Evolutionary conservation across 441 rosid genomes (phyloP), one percentile per base, ranked within the genome.

Genomic region (Viola pubescens): DNA sequence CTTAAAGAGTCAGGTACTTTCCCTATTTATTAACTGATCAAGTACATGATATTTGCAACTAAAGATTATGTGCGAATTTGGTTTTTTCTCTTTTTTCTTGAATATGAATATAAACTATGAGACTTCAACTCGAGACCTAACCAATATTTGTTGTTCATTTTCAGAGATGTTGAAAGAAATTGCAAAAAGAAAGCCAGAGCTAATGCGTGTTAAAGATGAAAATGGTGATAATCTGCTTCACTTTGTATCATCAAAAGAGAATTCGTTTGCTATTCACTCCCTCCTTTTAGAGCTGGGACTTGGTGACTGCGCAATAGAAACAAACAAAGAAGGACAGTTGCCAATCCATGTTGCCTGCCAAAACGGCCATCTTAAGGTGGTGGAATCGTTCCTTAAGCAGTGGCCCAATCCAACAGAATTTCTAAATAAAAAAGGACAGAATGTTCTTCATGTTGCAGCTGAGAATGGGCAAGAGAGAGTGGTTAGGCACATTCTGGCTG

Each of bases 401-500:
- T 60, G 69, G 60, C 70, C 70, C 0, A 52, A 70, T 26, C 60
- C 61, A 40, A 26, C 9, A 7, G 75, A 75, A 50, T 60, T 70
- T 51, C 60, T 76, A 42, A 54, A 9, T 7, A 52, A 8, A 6
- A 6, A 57, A 11, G 70, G 69, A 0, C 56, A 59, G 40, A 75
- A 56, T 37, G 61, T 73, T 12, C 72, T 80, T 56, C 73, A 71
- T 49, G 44, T 61, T 0, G 79, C 75, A 0, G 67, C 66, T 1
- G n/a, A 10, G 12, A 6, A 2, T 3, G 79, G 73, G 7, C 34
- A 39, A n/a, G 8, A 0, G 3, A 37, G 38, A 0, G 7, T 58
- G 8, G 65, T 49, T 26, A 42, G 50, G 4, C 54, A 11, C 14
- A 48, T 64, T 37, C 49, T 72, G 2, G 6, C 12, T 37, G 19